Base-by-base conservation (phyloP, 257 asterid genomes). In the Handroanthus guayacan region DNA sequence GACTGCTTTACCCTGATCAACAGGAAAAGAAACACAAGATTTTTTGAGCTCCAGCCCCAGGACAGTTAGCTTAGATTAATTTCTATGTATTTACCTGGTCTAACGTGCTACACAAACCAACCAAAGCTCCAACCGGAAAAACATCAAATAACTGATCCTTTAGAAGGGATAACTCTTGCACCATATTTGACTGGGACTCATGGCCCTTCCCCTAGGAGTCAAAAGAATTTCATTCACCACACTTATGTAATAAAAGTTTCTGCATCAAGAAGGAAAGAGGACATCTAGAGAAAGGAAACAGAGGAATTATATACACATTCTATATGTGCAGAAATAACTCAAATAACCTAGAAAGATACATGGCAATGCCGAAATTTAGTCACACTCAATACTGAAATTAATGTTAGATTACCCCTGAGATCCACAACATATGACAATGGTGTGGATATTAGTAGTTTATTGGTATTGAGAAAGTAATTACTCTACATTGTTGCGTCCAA, bases 91-190 rank as follows among this genome's bases (percentile, higher is more conserved):
- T 62, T 57, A 86, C 93, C 88, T 88, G 93, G 77, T 88, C 93
- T 72, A 88, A 52, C 17, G 93, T 86, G 76, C 85, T 83, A 68
- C 91, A 88, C 68, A 84, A 85, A 44, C 77, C 80, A 57, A 86
- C 78, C 14, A 88, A 82, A 65, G 87, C 86, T 65, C 93, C 93
- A 31, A 75, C 87, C 34, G 88, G 93, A 58, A 81, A 85, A 79
- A 83, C 89, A 58, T 82, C 93, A 79, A 62, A 81, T 76, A 86
- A 69, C 16, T 80, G 86, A 58, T 88, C 88, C 74, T 84, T 84
- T 74, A 70, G 58, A 3, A 14, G 58, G 18, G 58, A 52, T 52
- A 52, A 52, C 58, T 52, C 58, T 12, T 13, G 45, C 45, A 41
- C 45, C 45, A 41, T 41, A 41, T 41, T 8, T 5, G 45, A 25